Evolutionary conservation across 2,329 filamentous ascomycete species (phyloP), one percentile per base, ranked within the genome.

Genomic region (Didymella sp.): DNA sequence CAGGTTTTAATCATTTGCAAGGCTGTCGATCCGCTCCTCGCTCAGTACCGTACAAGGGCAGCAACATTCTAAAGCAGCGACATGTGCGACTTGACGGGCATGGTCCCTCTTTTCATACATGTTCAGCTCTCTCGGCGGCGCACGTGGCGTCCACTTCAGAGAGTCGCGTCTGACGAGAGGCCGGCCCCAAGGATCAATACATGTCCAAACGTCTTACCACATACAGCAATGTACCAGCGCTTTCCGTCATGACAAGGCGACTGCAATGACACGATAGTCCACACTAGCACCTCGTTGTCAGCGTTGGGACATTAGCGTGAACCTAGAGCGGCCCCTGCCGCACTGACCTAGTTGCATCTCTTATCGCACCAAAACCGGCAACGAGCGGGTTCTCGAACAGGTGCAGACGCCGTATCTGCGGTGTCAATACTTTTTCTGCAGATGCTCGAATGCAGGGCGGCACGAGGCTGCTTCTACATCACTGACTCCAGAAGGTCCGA

Each of bases 61-160:
- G 21, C 24, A 11, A 38, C 6, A 31, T 13, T n/a, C 22, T 33
- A 12, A 27, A 43, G 3, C 24, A 27, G 24, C 37, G 22, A n/a
- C 38, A 35, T 15, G 35, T 25, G 19, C n/a, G 38, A 28, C 15
- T 37, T 48, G 24, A 19, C 37, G 15, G 48, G 25, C 8, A 17
- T 31, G 33, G 50, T 51, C 54, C 54, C 54, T 57, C 43, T 57
- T 57, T 48, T 57, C 43, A 57, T 49, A 47, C 19, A 48, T 12
- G 15, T 33, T 52, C 54, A 57, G 48, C 48, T 52, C 54, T 52
- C 54, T 57, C 48, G 48, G 48, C 48, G 49, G 54, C 43, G 48
- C 43, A 44, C 35, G 44, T 45, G 44, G 42, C 25, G 22, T 45
- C 43, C 30, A 30, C 43, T 47, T 35, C 37, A 35, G 12, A 30